A percentile compares a stretch with the other conserved stretches of the same genome.
Conservation (phyloP, 176 grass and related monocot genomes). For the Tuctoria greenei region DNA sequence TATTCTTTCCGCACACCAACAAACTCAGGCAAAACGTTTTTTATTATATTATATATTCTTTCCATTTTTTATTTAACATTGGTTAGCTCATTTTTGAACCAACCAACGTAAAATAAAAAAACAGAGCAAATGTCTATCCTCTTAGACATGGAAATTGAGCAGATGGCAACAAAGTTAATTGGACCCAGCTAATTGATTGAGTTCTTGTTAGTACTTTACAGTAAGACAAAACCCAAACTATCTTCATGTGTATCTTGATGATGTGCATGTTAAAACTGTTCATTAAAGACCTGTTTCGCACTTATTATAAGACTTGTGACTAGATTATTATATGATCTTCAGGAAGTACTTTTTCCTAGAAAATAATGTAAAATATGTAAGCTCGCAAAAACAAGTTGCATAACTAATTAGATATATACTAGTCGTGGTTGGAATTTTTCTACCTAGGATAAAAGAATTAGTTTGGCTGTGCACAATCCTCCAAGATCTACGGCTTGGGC, state of each 20-base stretch:
- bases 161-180: not conserved
- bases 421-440: no score
- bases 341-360: no score
- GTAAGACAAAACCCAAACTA: constrained; percentile 8
- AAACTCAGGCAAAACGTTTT: not conserved
- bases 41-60: no score
- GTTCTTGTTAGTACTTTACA: not conserved
- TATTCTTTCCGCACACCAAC: constrained; percentile 12
- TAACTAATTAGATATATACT: not conserved
- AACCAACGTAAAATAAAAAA: no score
- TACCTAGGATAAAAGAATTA: no score
- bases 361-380: no score
- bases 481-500: not conserved
- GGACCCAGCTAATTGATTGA: not conserved
- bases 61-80: no score
- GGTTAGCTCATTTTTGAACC: no score
- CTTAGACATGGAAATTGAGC: not conserved
- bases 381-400: not conserved
- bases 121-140: no score
- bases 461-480: not conserved
- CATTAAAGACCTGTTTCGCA: not conserved
- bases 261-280: not conserved
- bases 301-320: no score
- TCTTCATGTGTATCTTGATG: not conserved
- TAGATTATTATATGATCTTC: not conserved